Base-by-base conservation (phyloP, 176 grass and related monocot species). In the Hordeum marinum region DNA sequence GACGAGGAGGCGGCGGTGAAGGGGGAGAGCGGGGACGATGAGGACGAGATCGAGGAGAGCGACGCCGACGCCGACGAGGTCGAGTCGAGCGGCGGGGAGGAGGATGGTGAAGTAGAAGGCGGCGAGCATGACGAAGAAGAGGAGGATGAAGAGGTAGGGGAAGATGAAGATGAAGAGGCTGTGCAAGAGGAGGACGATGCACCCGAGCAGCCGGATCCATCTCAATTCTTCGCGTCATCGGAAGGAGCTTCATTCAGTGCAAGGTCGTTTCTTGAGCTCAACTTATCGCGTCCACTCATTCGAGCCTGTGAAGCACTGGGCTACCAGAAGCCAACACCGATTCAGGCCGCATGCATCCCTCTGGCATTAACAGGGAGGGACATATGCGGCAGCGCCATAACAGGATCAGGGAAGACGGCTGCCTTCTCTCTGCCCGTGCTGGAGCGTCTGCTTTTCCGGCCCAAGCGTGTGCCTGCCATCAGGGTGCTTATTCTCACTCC, bases 401-500 rank as follows among this genome's bases (percentile, higher is more conserved):
- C 96, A 68, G 93, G 96, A 52, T 98, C 93, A 57, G 93, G 96
- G 74, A 98, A 98, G 96, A 98, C 96, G 81, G 96, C 96, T 87
- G 90, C 96, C 23, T 95, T 98, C 79, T 85, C 87, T 61, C 82
- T 98, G 37, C 96, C 93, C 78, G 93, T 95, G 82, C 80, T 98
- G 78, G 96, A 98, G 35, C 91, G 93, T 54, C 89, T 98, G 67
- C 96, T 95, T 89, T 98, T 95, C 72, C 91, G 93, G 24, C 93
- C 93, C 0, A 98, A 98, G 80, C 91, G 96, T 43, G 58, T 95
- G 40, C 90, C 86, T 87, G 96, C 96, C 83, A 98, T 95, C 45
- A 92, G 96, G 90, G 96, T 98, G 81, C 88, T 95, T 81, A 98
- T 98, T 85, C 93, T 98, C 46, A 98, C 96, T 84, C 96, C 96